A percentile compares a stretch with the other conserved stretches of the same genome.
phyloP scores from a whole-genome alignment of 139 green algal genomes.

The Chlamydomonas incerta region DNA sequence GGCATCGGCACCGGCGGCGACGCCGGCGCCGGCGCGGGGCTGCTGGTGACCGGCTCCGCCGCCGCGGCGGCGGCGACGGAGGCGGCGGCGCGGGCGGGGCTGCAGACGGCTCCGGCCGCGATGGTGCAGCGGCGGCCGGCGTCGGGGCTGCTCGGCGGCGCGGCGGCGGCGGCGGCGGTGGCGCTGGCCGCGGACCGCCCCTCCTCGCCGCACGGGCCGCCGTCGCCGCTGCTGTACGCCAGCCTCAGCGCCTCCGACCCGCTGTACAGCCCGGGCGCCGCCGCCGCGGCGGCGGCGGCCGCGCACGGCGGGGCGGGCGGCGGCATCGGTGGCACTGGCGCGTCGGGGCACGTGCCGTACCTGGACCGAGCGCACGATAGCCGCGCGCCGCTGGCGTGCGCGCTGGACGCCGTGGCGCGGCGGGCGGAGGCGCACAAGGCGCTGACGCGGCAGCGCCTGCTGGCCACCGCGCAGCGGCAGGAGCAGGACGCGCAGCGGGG shows the following conservation, averaged over 20 bases:
- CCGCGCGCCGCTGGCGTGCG: background rate
- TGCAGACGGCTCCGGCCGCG: background rate
- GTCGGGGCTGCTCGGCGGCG: background rate
- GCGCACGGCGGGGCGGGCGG: background rate
- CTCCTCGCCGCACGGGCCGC: too few species aligned
- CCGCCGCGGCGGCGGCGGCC: background rate
- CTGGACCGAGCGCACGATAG: slow-evolving; percentile 24
- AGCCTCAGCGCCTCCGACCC: too few species aligned
- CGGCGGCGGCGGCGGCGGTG: too few species aligned
- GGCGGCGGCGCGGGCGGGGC: background rate
- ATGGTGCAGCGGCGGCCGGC: background rate
- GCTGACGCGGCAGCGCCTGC: slow-evolving; percentile 17
- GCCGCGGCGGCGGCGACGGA: background rate
- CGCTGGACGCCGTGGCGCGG: slow-evolving; percentile 16
- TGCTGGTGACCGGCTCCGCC: background rate
- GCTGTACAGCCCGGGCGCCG: too few species aligned
- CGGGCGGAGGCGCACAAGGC: slow-evolving; percentile 42
- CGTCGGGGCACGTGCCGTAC: background rate
- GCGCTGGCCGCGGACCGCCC: background rate
- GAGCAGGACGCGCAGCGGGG: background rate
- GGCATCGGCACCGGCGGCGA: too few species aligned
- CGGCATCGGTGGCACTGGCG: background rate
- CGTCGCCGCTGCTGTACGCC: too few species aligned
- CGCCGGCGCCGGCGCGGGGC: background rate
- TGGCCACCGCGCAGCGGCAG: background rate